Evolutionary conservation across 2,329 filamentous ascomycete species (phyloP).

Genomic region (Exophiala oligosperma): DNA sequence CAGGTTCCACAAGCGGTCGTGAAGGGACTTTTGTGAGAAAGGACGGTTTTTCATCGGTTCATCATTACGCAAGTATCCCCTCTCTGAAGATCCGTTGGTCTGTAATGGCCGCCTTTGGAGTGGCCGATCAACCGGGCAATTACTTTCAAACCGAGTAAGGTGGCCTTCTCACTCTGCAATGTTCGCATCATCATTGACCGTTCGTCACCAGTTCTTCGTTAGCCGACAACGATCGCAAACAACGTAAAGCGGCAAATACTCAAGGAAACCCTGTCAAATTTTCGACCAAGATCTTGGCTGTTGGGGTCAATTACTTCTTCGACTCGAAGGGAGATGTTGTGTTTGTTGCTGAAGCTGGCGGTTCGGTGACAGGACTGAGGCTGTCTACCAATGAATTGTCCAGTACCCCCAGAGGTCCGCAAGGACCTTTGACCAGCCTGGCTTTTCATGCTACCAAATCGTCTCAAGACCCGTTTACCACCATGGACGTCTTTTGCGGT

Average conservation of each 20-base stretch:
- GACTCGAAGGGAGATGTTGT: constrained; percentile 46
- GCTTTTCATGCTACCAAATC: constrained; percentile 59
- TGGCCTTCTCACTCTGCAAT: constrained; percentile 7
- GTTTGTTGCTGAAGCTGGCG: constrained; percentile 85
- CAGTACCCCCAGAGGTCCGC: constrained; percentile 66
- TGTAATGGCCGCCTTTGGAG: constrained; percentile 37
- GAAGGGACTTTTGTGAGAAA: background rate
- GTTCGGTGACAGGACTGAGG: constrained; percentile 67
- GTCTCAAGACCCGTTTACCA: constrained; percentile 8
- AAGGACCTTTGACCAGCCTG: constrained; percentile 76
- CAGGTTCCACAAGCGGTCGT: no score
- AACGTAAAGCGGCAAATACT: constrained; percentile 75
- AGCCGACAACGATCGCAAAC: constrained; percentile 60
- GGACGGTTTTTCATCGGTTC: no score
- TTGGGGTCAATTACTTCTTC: constrained; percentile 35
- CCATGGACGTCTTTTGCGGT: constrained; percentile 71
- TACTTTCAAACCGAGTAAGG: constrained; percentile 92
- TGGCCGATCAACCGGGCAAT: constrained; percentile 70
- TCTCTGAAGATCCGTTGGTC: background rate
- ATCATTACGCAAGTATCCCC: no score
- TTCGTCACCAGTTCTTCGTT: constrained; percentile 45
- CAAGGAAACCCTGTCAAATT: constrained; percentile 78
- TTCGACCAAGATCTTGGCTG: constrained; percentile 81
- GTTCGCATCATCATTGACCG: constrained; percentile 26
- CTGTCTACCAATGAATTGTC: constrained; percentile 26